Evolutionary conservation across 441 rosid genomes (phyloP), one percentile per base, ranked within the genome.

Genomic region (Raphanus hybrid): DNA sequence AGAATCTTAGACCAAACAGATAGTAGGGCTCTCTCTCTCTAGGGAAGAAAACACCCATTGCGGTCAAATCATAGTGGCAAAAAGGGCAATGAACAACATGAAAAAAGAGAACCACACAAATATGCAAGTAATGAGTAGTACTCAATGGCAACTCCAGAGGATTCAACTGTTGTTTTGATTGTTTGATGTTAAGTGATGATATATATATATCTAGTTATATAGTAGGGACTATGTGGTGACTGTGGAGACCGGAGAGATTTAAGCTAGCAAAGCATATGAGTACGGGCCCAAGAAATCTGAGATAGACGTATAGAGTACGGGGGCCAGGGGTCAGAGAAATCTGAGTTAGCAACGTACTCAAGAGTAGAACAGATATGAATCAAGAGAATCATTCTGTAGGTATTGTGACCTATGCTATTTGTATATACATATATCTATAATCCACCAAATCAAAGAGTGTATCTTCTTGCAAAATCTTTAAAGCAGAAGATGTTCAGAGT

Each of bases 61-160:
- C n/a, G 66, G 66, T 71, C 80, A 66, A 71, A 75, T 75, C 83
- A 80, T 59, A 23, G 68, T 65, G 52, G 64, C 52, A 50, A n/a
- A 45, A 45, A 32, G 73, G 60, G 52, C 60, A 75, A 67, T 66
- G 54, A 67, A 67, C 55, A 71, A 61, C 23, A 65, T 32, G 62
- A 8, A 68, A 68, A 68, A 60, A 54, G 68, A 50, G 39, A 35
- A 60, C 7, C 65, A 73, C 11, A 50, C 9, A 5, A 48, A 26
- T 12, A 60, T 8, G 73, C 52, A 63, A 45, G 37, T 34, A 34
- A 6, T 2, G 8, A 74, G 67, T 64, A 74, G 67, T 45, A 79
- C 82, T 79, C 79, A 64, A 64, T 64, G 34, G 79, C 37, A 62
- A 20, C 23, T 20, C 23, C 23, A 20, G 23, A 20, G 23, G 23